Base-by-base conservation (phyloP, 2,329 filamentous ascomycete genomes). In the Penicillium capsulatum region DNA sequence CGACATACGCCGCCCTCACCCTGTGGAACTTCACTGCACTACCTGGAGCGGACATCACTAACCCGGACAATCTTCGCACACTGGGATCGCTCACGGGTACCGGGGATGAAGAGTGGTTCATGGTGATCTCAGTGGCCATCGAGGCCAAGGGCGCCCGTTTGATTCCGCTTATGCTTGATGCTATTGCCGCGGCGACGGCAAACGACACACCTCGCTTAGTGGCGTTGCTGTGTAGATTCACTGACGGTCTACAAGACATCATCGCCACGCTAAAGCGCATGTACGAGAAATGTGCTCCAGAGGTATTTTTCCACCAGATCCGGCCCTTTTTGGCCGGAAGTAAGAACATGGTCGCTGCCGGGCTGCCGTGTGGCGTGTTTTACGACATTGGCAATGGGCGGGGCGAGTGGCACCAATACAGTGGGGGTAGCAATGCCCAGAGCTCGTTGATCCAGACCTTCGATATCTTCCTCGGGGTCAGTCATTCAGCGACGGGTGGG, bases 351-450 rank as follows among this genome's bases (percentile, higher is more conserved):
- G 67, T 66, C 6, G 60, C 64, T 2, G 73, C 72, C 0, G 73
- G 73, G 3, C 51, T 76, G 19, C 72, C 73, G 0, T 63, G 66
- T 4, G 74, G 74, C 8, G 68, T 77, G 2, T 76, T 73, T 47
- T 77, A 75, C 46, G 72, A 76, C 37, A 58, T 70, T 27, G 73
- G 72, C 3, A 51, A 71, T 6, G 71, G 69, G 0, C 63, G 65
- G 26, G 73, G 72, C 1, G 57, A 68, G 9, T 77, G 72, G 72
- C 62, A 64, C 14, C 69, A 73, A 34, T 72, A 74, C 41, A 69
- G 72, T 20, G 74, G 74, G 2, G 74, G 74, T 0, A 76, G 73
- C 45, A 77, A 77, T 48, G 74, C 71, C 0, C 74, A 77, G 48
- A 76, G 72, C 55, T 75, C 73, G 0, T 46, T 77, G 31, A 66